These are phyloP conservation scores for Claviceps sp. DNA, from an alignment of 2,329 filamentous ascomycete species.

Conservation along the genomic window DNA sequence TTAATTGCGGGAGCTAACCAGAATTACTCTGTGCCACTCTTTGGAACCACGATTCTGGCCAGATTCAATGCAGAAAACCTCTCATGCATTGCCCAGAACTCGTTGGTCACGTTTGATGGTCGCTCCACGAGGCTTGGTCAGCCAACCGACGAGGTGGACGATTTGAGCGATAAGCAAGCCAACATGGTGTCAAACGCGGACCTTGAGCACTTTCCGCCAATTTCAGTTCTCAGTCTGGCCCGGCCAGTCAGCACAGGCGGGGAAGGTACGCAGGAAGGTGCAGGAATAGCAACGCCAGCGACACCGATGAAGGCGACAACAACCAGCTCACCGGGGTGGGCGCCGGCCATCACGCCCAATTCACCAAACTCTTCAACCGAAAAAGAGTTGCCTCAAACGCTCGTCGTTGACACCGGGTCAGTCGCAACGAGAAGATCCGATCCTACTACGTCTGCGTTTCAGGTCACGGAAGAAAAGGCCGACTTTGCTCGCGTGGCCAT, in stretches of 20 bases:
- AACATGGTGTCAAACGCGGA: neutral
- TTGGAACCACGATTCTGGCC: conserved; percentile 54
- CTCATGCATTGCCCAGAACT: conserved; percentile 75
- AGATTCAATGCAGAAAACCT: conserved; percentile 64
- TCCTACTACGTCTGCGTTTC: conserved; percentile 21
- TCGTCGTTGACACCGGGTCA: neutral
- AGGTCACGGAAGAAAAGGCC: conserved; percentile 39
- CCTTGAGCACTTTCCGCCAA: neutral
- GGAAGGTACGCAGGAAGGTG: neutral
- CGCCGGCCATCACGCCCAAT: neutral
- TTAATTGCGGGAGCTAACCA: conserved; percentile 50
- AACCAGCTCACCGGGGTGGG: neutral
- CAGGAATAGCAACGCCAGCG: neutral
- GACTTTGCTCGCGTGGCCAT: conserved; percentile 53
- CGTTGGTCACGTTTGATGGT: conserved; percentile 72
- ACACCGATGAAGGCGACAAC: neutral
- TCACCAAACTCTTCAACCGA: neutral
- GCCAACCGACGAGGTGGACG: conserved; percentile 3
- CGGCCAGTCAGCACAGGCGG: neutral
- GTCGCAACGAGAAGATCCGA: neutral
- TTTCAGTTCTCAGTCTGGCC: conserved; percentile 4
- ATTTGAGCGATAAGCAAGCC: neutral
- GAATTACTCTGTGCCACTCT: conserved; percentile 67
- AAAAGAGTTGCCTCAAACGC: neutral
- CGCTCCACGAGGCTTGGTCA: conserved; percentile 21